phyloP scores from a whole-genome alignment of 2,329 filamentous ascomycete genomes.

The Talaromyces rugulosus region DNA sequence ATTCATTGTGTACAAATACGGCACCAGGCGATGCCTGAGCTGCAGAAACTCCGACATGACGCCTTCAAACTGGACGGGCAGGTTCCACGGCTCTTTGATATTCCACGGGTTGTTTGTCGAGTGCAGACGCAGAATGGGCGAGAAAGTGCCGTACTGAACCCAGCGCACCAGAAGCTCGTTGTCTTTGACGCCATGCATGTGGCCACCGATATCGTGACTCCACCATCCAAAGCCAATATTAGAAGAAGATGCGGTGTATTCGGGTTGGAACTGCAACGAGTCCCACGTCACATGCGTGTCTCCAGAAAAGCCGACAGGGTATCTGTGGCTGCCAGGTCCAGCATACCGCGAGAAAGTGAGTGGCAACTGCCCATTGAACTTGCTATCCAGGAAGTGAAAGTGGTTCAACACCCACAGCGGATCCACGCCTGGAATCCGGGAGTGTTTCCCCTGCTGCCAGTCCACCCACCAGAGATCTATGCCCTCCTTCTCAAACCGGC shows the following conservation, averaged over 20 bases:
- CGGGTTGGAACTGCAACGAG: constrained; percentile 59
- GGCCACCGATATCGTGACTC: constrained; percentile 66
- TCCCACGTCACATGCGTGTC: constrained; percentile 59
- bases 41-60: constrained; percentile 50
- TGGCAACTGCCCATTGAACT: constrained; percentile 35
- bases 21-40: constrained; percentile 56
- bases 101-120: constrained; percentile 56
- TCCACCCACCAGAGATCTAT: constrained; percentile 66
- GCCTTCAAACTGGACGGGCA: constrained; percentile 42
- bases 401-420: constrained; percentile 64
- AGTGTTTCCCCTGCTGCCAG: constrained; percentile 60
- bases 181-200: constrained; percentile 53
- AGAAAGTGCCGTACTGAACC: constrained; percentile 60
- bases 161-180: constrained; percentile 58
- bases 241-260: constrained; percentile 62
- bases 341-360: constrained; percentile 60
- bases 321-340: constrained; percentile 60
- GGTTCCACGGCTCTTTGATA: constrained; percentile 60
- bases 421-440: constrained; percentile 55
- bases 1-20: constrained; percentile 59
- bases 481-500: constrained; percentile 52
- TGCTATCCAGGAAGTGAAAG: constrained; percentile 57
- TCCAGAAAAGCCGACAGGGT: constrained; percentile 62
- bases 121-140: constrained; percentile 59
- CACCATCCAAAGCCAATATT: constrained; percentile 68